Evolutionary conservation across 129 eudicot genomes (phyloP).

Genomic region (Flaveria linearis): DNA sequence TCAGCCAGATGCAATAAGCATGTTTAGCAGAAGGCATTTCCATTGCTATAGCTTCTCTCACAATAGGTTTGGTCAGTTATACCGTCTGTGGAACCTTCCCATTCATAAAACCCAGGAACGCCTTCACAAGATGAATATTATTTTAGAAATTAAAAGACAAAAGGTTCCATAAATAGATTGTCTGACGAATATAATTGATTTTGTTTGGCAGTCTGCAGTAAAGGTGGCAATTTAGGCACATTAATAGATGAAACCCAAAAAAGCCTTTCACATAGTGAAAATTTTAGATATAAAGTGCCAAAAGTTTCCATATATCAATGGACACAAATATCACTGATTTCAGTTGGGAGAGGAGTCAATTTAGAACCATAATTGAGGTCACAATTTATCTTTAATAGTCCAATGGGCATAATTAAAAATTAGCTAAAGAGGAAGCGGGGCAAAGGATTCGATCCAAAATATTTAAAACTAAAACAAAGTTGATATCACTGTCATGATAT

Average conservation of each 20-base stretch:
- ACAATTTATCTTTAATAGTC: not conserved
- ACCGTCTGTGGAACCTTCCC: constrained; percentile 95
- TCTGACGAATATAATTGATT: not conserved
- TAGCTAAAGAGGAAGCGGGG: not conserved
- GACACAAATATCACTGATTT: not conserved
- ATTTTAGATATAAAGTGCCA: not conserved
- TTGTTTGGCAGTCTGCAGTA: not conserved
- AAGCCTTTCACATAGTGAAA: not conserved
- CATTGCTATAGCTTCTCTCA: constrained; percentile 86
- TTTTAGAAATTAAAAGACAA: not conserved
- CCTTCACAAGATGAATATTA: constrained; percentile 47
- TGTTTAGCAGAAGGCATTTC: constrained; percentile 96
- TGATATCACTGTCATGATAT: not conserved
- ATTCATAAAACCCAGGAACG: constrained; percentile 80
- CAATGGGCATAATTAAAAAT: not conserved
- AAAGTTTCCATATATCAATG: not conserved
- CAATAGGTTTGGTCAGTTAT: constrained; percentile 86
- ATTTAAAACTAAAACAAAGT: not conserved
- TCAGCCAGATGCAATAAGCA: constrained; percentile 96
- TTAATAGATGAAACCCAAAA: not conserved
- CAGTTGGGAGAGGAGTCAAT: not conserved
- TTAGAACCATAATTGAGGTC: not conserved
- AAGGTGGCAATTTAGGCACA: not conserved
- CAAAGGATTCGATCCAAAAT: not conserved
- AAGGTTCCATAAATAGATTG: constrained; percentile 1